Evolutionary conservation across 2,329 filamentous ascomycete species (phyloP), one percentile per base, ranked within the genome.

Genomic region (Ascochyta fabae): DNA sequence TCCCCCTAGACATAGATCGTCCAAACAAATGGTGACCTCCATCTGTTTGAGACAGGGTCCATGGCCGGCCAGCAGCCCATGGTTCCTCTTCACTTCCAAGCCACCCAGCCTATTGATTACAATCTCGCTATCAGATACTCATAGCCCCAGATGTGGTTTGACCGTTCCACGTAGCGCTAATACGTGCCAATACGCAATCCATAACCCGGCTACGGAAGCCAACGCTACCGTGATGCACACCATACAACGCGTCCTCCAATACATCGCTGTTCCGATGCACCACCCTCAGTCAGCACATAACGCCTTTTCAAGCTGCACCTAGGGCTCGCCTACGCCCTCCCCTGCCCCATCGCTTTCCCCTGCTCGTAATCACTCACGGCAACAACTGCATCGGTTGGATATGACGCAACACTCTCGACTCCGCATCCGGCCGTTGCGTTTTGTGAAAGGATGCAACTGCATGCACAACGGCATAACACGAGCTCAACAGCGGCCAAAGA

Each of bases 161-260:
- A n/a, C 34, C 22, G 29, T 46, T 23, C 31, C 36, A 13, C 35
- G 13, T 34, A 41, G 26, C 23, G 12, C 43, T 36, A 41, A 43
- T 47, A 40, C 42, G 12, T 47, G 42, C 44, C 19, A 19, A 19
- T 13, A 43, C 19, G 39, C 31, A 31, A 38, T 45, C 24, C 39
- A 38, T 16, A 46, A 36, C 29, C 33, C 60, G 57, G 46, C 56
- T 56, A 60, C 56, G 47, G 42, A 58, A 48, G 57, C 60, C 52
- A 52, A 50, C 46, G 48, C 53, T 44, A 54, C 56, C 39, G 34
- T 44, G 48, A 60, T 57, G 48, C 45, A 60, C 52, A 61, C 61
- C 59, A 63, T 63, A 61, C 53, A 59, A 49, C 55, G 55, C 55
- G 36, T 48, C 48, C 52, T 40, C 66, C 56, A 67, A 67, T 68